Percentiles rank a stretch among this genome's conserved stretches.
These are phyloP conservation scores for Ascochyta fabae DNA, from an alignment of 2,329 filamentous ascomycete species.

Conservation along the genomic window DNA sequence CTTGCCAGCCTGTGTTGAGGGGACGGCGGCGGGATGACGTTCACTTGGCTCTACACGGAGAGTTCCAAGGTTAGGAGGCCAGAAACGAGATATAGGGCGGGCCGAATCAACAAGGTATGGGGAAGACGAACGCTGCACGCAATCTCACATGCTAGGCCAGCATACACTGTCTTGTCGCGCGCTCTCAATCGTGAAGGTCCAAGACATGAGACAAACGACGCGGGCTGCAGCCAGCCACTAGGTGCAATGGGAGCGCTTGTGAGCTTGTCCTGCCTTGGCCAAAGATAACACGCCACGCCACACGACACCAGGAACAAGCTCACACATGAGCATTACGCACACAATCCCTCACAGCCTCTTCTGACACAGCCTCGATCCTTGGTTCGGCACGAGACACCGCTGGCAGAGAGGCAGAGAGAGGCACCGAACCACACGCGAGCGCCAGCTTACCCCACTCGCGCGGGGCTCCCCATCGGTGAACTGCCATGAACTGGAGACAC, in stretches of 20 bases:
- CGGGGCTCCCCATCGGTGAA: conserved; percentile 12
- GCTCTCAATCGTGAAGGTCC: conserved; percentile 14
- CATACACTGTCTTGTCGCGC: conserved; percentile 12
- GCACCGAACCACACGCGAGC: conserved; percentile 6
- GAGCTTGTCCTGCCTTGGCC: conserved; percentile 18
- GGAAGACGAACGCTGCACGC: conserved; percentile 10
- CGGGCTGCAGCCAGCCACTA: conserved; percentile 15
- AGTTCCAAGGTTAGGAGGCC: conserved; percentile 16
- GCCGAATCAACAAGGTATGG: conserved; percentile 14
- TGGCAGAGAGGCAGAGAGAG: neutral
- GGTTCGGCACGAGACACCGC: conserved; percentile 8
- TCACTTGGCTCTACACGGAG: conserved; percentile 10
- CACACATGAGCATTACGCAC: conserved; percentile 6
- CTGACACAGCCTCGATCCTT: conserved; percentile 1
- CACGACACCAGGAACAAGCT: conserved; percentile 4
- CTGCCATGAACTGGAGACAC: conserved; percentile 1
- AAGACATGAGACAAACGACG: conserved; percentile 17
- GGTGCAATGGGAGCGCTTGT: conserved; percentile 7
- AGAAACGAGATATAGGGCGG: conserved; percentile 12
- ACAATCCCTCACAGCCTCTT: neutral
- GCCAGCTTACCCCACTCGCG: conserved; percentile 10
- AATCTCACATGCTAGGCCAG: conserved; percentile 16
- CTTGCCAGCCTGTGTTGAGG: conserved; percentile 9
- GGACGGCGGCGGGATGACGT: conserved; percentile 19
- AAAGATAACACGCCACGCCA: conserved; percentile 16